A percentile compares a stretch with the other conserved stretches of the same genome.
Evolutionary conservation across 2,329 filamentous ascomycete genomes (phyloP).

Genomic region (Anthostomella pinea): DNA sequence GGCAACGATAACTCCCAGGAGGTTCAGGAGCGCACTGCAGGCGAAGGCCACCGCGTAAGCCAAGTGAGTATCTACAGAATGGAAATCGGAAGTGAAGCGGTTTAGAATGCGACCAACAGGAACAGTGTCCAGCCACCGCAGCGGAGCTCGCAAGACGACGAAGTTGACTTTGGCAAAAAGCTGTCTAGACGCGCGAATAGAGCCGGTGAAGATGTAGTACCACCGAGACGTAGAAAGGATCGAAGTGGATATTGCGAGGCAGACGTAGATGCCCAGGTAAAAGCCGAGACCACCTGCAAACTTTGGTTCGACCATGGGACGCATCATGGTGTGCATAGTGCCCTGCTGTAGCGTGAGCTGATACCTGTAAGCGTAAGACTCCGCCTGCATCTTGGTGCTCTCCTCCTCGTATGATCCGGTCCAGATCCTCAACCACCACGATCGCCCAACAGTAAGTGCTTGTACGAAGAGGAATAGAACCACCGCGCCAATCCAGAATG

Average conservation of each 20-base stretch:
- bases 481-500: constrained; percentile 57
- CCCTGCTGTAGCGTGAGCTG: constrained; percentile 47
- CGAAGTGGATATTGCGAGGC: constrained; percentile 54
- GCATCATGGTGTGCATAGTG: constrained; percentile 38
- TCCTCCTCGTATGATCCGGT: constrained; percentile 45
- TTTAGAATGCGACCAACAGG: constrained; percentile 75
- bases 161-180: constrained; percentile 67
- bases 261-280: constrained; percentile 68
- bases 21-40: constrained; percentile 56
- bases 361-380: constrained; percentile 39
- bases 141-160: constrained; percentile 65
- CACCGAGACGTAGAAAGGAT: constrained; percentile 61
- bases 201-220: constrained; percentile 61
- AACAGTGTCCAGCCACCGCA: constrained; percentile 79
- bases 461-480: constrained; percentile 55
- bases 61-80: constrained; percentile 66
- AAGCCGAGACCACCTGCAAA: constrained; percentile 52
- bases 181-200: constrained; percentile 64
- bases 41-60: constrained; percentile 62
- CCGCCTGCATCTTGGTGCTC: constrained; percentile 16
- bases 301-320: constrained; percentile 27
- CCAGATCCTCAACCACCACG: constrained; percentile 66
- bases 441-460: constrained; percentile 52
- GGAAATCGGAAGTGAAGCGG: constrained; percentile 75
- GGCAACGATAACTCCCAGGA: constrained; percentile 65